Evolutionary conservation across 2,329 filamentous ascomycete species (phyloP).

Genomic region (Ploettnerulaceae sp.): DNA sequence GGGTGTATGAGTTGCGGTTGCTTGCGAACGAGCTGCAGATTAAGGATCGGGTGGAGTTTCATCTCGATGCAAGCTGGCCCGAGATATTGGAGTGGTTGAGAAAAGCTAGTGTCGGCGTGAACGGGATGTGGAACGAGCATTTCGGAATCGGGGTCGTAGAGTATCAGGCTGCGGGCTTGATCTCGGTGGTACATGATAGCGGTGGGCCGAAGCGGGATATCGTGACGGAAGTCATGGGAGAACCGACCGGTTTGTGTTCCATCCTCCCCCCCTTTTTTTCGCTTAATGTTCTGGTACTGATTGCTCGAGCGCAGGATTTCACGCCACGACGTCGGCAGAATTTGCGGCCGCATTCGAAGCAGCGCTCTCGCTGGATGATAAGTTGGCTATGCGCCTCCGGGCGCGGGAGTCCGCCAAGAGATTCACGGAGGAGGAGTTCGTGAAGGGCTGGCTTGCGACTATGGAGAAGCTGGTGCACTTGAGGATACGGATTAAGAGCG

Average conservation of each 20-base stretch:
- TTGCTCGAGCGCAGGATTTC: conserved; percentile 58
- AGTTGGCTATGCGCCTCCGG: conserved; percentile 66
- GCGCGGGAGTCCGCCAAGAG: conserved; percentile 74
- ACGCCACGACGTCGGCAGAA: conserved; percentile 70
- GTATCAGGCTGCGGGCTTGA: conserved; percentile 91
- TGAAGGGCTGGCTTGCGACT: conserved; percentile 68
- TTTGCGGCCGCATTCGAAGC: conserved; percentile 78
- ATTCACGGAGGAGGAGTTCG: conserved; percentile 87
- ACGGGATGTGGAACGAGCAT: conserved; percentile 99
- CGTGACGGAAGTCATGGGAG: conserved; percentile 72
- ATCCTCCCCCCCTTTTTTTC: not conserved
- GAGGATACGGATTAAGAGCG: conserved; percentile 1
- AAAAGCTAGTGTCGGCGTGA: conserved; percentile 78
- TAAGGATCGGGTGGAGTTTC: conserved; percentile 78
- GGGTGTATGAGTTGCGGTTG: conserved; percentile 83
- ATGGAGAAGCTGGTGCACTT: conserved; percentile 63
- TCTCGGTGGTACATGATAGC: conserved; percentile 88
- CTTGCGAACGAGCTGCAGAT: conserved; percentile 82
- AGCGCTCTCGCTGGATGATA: conserved; percentile 66
- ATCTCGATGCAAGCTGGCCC: conserved; percentile 85
- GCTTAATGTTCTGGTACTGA: not conserved
- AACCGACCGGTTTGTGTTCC: conserved; percentile 61
- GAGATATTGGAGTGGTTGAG: conserved; percentile 76
- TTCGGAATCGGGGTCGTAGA: conserved; percentile 98
- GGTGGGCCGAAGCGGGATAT: conserved; percentile 94